Evolutionary conservation across 2,329 filamentous ascomycete genomes (phyloP).

Genomic region (Stagonosporopsis vannaccii): DNA sequence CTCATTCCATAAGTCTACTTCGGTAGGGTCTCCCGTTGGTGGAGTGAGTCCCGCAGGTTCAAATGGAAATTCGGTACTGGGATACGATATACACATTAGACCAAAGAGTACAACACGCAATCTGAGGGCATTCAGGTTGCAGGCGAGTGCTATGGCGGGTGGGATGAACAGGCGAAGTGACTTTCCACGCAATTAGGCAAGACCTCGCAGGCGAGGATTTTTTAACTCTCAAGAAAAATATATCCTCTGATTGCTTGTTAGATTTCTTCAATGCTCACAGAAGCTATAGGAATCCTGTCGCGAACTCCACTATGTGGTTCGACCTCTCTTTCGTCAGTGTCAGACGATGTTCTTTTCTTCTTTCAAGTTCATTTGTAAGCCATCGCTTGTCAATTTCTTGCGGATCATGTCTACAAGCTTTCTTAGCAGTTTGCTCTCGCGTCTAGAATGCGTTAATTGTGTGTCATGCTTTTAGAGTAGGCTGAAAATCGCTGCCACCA

Average conservation of each 20-base stretch:
- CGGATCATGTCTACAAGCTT: conserved; percentile 28
- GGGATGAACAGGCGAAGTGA: conserved; percentile 23
- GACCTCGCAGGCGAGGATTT: neutral
- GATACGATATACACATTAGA: neutral
- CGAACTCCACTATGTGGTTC: neutral
- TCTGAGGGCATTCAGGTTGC: conserved; percentile 28
- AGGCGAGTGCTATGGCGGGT: conserved; percentile 31
- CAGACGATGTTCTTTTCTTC: conserved; percentile 25
- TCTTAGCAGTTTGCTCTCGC: conserved; percentile 13
- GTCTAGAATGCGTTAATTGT: neutral
- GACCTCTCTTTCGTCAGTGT: conserved; percentile 12
- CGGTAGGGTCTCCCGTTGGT: neutral
- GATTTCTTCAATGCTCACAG: neutral
- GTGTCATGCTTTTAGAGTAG: conserved; percentile 20
- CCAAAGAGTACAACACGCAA: conserved; percentile 21
- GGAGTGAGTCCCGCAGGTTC: neutral
- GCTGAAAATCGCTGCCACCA: neutral
- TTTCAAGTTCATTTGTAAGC: conserved; percentile 24
- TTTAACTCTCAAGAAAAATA: too few relatives aligned
- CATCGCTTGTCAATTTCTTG: conserved; percentile 10
- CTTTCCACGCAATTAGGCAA: neutral
- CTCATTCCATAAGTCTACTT: neutral
- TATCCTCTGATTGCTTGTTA: neutral
- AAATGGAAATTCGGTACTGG: too few relatives aligned
- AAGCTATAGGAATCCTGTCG: neutral